Conservation (phyloP, 306 rosid species). For the Oxytropis ochrocephala region DNA sequence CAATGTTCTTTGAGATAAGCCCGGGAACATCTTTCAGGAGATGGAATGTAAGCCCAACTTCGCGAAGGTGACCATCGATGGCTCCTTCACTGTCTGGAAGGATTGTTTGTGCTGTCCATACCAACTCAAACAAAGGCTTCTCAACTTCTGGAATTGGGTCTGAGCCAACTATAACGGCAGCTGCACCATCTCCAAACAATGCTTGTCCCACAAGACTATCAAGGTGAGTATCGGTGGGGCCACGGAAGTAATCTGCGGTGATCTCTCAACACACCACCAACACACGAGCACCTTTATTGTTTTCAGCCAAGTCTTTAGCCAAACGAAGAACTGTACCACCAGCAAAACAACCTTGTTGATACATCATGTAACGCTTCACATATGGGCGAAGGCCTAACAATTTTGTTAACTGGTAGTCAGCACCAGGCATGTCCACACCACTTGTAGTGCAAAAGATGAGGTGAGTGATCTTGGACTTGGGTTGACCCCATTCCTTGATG, state of each 20-base stretch:
- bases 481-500: conserved; percentile 22
- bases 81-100: conserved; percentile 25
- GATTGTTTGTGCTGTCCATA: conserved; percentile 24
- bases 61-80: conserved; percentile 25
- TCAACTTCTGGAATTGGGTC: conserved; percentile 12
- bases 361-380: conserved; percentile 37
- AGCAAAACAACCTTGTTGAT: conserved; percentile 25
- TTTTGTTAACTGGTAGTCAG: conserved; percentile 32
- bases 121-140: conserved; percentile 19
- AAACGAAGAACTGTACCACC: conserved; percentile 27
- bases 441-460: conserved; percentile 29
- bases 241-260: conserved; percentile 25
- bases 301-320: conserved; percentile 27
- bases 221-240: conserved; percentile 25
- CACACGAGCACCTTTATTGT: conserved; percentile 24
- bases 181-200: conserved; percentile 25
- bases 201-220: conserved; percentile 28
- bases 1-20: conserved; percentile 17
- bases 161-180: conserved; percentile 25
- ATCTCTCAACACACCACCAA: conserved; percentile 25
- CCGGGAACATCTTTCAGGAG: conserved; percentile 27
- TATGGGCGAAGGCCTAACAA: conserved; percentile 15
- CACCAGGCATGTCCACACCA: conserved; percentile 32
- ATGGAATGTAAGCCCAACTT: conserved; percentile 20
- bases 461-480: conserved; percentile 22